Percentiles rank a stretch among this genome's conserved stretches.
Conservation (phyloP, 2,329 filamentous ascomycete genomes). For the Nigrospora osmanthi region DNA sequence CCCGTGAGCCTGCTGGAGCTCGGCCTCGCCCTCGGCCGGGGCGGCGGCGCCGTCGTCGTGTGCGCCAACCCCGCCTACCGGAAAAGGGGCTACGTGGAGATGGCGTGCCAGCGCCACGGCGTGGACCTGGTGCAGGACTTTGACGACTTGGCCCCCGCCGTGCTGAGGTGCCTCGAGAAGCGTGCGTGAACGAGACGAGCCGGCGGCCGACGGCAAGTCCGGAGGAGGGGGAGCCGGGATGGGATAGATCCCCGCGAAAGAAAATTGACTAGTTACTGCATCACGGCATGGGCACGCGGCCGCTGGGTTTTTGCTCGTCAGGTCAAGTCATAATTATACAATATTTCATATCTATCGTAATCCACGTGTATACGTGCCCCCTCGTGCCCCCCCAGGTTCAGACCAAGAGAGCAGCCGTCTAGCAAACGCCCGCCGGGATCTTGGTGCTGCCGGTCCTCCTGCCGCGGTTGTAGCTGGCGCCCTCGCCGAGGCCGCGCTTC, state of each 20-base stretch:
- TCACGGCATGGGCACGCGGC: too few species aligned
- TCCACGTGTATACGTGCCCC: too few species aligned
- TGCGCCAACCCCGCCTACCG: constrained; percentile 41
- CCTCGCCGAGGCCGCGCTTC: constrained; percentile 38
- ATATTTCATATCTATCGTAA: too few species aligned
- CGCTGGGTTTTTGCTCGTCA: too few species aligned
- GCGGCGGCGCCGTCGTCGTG: constrained; percentile 39
- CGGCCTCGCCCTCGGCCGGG: constrained; percentile 36
- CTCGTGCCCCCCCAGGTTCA: too few species aligned
- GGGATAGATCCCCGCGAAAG: too few species aligned
- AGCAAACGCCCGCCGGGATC: constrained; percentile 13
- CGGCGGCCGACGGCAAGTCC: too few species aligned
- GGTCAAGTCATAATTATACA: too few species aligned
- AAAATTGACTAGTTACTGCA: too few species aligned
- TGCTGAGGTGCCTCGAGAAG: background rate
- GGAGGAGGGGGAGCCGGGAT: too few species aligned
- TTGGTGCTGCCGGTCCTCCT: constrained; percentile 18
- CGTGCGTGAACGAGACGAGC: too few species aligned
- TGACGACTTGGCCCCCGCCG: constrained; percentile 22
- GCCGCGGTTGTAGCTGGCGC: constrained; percentile 16
- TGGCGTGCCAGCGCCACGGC: constrained; percentile 42
- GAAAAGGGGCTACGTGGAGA: constrained; percentile 54
- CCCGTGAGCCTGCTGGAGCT: constrained; percentile 54
- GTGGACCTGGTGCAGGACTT: constrained; percentile 35
- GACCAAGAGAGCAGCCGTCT: too few species aligned